Conservation (phyloP, 306 rosid genomes). For the Vachellia collinsii region DNA sequence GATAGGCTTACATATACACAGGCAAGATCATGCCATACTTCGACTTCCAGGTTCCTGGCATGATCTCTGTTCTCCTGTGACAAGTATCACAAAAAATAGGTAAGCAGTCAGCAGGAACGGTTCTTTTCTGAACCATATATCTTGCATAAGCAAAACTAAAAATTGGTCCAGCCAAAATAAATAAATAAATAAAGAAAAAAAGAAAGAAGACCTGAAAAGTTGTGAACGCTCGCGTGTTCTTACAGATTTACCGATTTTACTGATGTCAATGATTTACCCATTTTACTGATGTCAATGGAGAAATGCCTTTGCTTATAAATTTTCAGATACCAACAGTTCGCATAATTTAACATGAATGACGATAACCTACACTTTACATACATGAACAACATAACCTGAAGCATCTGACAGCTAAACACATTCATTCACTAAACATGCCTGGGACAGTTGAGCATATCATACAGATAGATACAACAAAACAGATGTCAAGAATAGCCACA, state of each 20-base stretch:
- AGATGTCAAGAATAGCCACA: constrained; percentile 8
- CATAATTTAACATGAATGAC: constrained; percentile 19
- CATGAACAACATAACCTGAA: neutral
- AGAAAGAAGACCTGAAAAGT: neutral
- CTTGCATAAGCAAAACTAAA: constrained; percentile 13
- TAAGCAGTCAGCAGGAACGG: constrained; percentile 30
- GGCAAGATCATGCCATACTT: constrained; percentile 89
- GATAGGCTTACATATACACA: constrained; percentile 66
- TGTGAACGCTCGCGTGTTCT: neutral
- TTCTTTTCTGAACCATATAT: constrained; percentile 11
- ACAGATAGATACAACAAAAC: neutral
- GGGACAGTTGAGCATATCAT: constrained; percentile 12
- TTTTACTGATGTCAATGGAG: neutral
- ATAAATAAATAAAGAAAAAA: neutral
- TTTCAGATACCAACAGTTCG: constrained; percentile 24
- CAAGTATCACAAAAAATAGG: constrained; percentile 2
- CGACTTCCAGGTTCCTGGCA: constrained; percentile 68
- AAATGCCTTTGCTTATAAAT: neutral
- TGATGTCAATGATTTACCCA: neutral
- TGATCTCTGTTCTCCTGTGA: constrained; percentile 60
- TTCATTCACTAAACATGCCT: constrained; percentile 15
- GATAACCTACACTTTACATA: neutral
- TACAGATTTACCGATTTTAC: neutral
- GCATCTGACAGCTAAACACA: constrained; percentile 11
- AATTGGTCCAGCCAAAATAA: neutral